Evolutionary conservation across 2,329 filamentous ascomycete species (phyloP).

Genomic region (Cercospora beticola): DNA sequence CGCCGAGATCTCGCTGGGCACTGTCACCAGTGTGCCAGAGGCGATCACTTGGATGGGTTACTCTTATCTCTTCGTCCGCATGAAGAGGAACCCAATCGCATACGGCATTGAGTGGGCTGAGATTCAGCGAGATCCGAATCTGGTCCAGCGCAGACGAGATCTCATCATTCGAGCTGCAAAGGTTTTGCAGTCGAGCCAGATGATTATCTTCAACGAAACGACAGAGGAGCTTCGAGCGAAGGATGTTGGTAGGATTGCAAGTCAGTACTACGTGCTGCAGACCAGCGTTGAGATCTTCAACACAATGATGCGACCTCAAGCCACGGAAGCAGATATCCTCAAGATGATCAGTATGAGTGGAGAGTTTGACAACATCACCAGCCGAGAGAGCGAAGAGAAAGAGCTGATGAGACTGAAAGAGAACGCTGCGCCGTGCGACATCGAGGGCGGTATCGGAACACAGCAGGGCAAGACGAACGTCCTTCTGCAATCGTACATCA

Average conservation of each 20-base stretch:
- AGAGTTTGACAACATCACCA: slow-evolving; percentile 96
- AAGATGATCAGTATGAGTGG: slow-evolving; percentile 97
- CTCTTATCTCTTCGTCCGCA: slow-evolving; percentile 94
- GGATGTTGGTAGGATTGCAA: slow-evolving; percentile 93
- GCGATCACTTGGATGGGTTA: slow-evolving; percentile 97
- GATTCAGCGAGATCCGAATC: slow-evolving; percentile 78
- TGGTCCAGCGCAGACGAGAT: slow-evolving; percentile 81
- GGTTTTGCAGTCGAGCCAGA: slow-evolving; percentile 87
- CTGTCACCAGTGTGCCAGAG: slow-evolving; percentile 90
- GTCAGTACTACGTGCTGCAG: slow-evolving; percentile 94
- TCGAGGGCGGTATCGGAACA: slow-evolving; percentile 65
- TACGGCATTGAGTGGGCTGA: slow-evolving; percentile 97
- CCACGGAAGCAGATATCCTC: slow-evolving; percentile 87
- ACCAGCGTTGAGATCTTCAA: slow-evolving; percentile 96
- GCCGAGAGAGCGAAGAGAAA: slow-evolving; percentile 82
- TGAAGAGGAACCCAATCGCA: slow-evolving; percentile 84
- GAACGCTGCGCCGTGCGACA: slow-evolving; percentile 71
- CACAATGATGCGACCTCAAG: slow-evolving; percentile 80
- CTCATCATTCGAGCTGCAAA: slow-evolving; percentile 85
- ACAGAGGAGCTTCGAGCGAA: slow-evolving; percentile 93
- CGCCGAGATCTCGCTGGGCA: slow-evolving; percentile 88
- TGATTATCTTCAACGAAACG: slow-evolving; percentile 97
- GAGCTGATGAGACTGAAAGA: slow-evolving; percentile 75
- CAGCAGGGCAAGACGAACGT: slow-evolving; percentile 95
- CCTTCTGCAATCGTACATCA: slow-evolving; percentile 90